A percentile compares a stretch with the other conserved stretches of the same genome.
phyloP scores from a whole-genome alignment of 768 basidiomycete species.

The Suillus subluteus region DNA sequence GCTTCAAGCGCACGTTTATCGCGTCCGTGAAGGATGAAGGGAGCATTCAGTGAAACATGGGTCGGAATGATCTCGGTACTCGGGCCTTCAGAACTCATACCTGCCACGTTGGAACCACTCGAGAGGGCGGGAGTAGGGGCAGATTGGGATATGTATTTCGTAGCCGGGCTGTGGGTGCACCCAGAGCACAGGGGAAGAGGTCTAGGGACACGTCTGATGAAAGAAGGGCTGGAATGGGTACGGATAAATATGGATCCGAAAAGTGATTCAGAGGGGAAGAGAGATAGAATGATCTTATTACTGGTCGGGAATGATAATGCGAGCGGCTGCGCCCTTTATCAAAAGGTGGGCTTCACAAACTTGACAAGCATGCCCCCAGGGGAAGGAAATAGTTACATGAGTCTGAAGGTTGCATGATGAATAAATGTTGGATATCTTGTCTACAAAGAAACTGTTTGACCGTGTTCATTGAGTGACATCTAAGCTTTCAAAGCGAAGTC shows the following conservation, averaged over 20 bases:
- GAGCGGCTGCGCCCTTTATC: slow-evolving; percentile 23
- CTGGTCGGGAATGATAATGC: slow-evolving; percentile 20
- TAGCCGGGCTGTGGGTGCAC: slow-evolving; percentile 33
- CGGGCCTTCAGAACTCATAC: slow-evolving; percentile 18
- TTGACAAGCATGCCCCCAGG: slow-evolving; percentile 12
- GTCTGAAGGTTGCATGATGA: slow-evolving; percentile 27
- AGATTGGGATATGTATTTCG: slow-evolving; percentile 24
- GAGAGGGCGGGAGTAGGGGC: slow-evolving; percentile 16
- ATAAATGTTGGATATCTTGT: background rate
- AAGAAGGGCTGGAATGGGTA: slow-evolving; percentile 29
- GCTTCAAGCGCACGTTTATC: slow-evolving; percentile 20
- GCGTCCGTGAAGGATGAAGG: slow-evolving; percentile 13
- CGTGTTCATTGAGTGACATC: background rate
- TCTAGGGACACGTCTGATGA: slow-evolving; percentile 21
- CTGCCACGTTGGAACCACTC: slow-evolving; percentile 17
- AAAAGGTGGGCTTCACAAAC: slow-evolving; percentile 24
- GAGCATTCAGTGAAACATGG: slow-evolving; percentile 16
- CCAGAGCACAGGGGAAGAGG: slow-evolving; percentile 31
- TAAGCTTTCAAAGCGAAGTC: too few species aligned
- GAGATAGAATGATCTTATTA: slow-evolving; percentile 24
- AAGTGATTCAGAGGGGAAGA: background rate
- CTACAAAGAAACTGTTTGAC: background rate
- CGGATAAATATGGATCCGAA: slow-evolving; percentile 21
- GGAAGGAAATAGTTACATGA: slow-evolving; percentile 28
- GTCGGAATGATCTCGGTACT: slow-evolving; percentile 21